Evolutionary conservation across 305 asterid genomes (phyloP), one percentile per base, ranked within the genome.

Genomic region (Withania somnifera): DNA sequence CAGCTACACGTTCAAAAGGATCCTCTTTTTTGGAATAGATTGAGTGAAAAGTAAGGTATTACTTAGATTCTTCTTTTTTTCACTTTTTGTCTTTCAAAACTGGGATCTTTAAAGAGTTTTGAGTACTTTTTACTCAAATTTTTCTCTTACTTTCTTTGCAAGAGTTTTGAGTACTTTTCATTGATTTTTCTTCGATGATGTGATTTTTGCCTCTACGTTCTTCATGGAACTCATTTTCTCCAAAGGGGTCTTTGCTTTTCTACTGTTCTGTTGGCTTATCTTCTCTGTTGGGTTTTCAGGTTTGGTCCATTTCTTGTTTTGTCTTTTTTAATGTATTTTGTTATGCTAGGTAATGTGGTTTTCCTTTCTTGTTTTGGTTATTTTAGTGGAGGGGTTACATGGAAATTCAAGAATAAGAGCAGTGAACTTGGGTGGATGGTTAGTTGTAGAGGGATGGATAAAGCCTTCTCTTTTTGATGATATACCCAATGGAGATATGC

Each of bases 381-480:
- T 69, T 86, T 22, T 80, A 93, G 94, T 92, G 86, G 91, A 86
- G 81, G 97, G 93, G 79, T 64, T 92, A 63, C 87, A 56, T 63
- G 94, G 88, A 54, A 82, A 84, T 85, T 82, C 91, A 79, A 89
- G 87, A 87, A 93, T 90, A 53, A 87, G 93, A 87, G 98, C 93
- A 79, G 98, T 93, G 88, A 93, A 92, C 77, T 90, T 93, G 81
- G 98, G 98, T 81, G 97, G 98, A 78, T 92, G 98, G 98, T 85
- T 93, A 85, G 94, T 93, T 28, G 86, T 93, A 68, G 97, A 93
- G 82, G 95, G 96, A 11, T 93, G 95, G 97, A 93, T 93, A 77
- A 92, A 90, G 83, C 97, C 98, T 84, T 90, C 98, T 81, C 92
- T 93, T 11, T 93, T 90, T 85, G 89, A 89, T 83, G 94, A 81